Conservation (phyloP, 768 basidiomycete species). For the Xanthoconium stramineum region DNA sequence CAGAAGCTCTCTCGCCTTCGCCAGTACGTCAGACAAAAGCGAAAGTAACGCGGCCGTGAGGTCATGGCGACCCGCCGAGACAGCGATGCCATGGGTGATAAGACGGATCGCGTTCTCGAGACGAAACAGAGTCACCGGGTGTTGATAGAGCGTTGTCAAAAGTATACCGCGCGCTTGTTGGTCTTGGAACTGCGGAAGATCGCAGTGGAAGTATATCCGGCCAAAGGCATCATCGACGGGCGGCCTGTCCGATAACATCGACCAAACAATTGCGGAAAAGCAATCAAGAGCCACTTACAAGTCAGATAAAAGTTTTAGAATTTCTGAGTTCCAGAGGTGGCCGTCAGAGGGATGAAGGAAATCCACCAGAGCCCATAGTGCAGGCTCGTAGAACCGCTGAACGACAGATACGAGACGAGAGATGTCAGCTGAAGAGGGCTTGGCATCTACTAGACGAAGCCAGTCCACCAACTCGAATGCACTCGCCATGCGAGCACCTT, state of each 20-base stretch:
- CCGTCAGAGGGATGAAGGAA: slow-evolving; percentile 41
- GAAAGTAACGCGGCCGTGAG: slow-evolving; percentile 33
- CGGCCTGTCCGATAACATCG: slow-evolving; percentile 5
- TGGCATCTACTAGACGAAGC: slow-evolving; percentile 46
- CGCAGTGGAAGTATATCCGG: slow-evolving; percentile 41
- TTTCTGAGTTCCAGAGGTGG: slow-evolving; percentile 40
- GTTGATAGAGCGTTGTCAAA: slow-evolving; percentile 30
- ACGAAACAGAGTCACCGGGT: slow-evolving; percentile 22
- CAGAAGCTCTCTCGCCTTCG: slow-evolving; percentile 27
- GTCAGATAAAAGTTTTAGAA: slow-evolving; percentile 6
- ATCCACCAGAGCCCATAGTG: slow-evolving; percentile 42
- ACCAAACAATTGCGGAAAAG: not conserved
- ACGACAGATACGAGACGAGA: slow-evolving; percentile 40
- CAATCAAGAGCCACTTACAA: slow-evolving; percentile 25
- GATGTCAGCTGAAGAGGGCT: slow-evolving; percentile 37
- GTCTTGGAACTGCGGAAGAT: slow-evolving; percentile 20
- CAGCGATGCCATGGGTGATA: slow-evolving; percentile 34
- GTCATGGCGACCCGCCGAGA: slow-evolving; percentile 17
- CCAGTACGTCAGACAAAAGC: slow-evolving; percentile 39
- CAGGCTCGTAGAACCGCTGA: slow-evolving; percentile 39
- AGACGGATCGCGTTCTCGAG: slow-evolving; percentile 38
- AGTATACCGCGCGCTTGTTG: slow-evolving; percentile 33
- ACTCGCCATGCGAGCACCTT: slow-evolving; percentile 30
- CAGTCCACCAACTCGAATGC: slow-evolving; percentile 65
- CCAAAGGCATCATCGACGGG: slow-evolving; percentile 35